Conservation (phyloP, 2,329 filamentous ascomycete genomes). For the Pyrenophora graminea region DNA sequence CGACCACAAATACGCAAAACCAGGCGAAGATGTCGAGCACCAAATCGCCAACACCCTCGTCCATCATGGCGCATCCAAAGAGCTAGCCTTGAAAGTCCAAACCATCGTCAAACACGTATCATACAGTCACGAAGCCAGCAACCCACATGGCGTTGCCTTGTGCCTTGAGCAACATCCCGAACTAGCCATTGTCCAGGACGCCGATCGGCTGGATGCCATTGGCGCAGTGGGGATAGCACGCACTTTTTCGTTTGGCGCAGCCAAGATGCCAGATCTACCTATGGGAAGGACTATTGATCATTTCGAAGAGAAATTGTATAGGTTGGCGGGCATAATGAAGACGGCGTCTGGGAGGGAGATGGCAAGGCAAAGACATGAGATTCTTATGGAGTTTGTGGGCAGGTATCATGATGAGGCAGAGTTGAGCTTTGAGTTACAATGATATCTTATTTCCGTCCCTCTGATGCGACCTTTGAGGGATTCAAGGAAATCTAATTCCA, state of each 20-base stretch:
- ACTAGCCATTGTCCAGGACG: constrained; percentile 85
- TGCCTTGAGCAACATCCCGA: constrained; percentile 72
- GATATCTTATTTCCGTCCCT: too few relatives aligned
- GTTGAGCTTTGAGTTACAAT: constrained; percentile 22
- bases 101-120: constrained; percentile 75
- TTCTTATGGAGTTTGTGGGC: constrained; percentile 21
- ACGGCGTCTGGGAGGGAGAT: constrained; percentile 31
- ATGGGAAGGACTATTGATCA: constrained; percentile 41
- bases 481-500: too few relatives aligned
- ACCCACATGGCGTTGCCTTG: constrained; percentile 63
- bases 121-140: constrained; percentile 72
- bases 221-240: constrained; percentile 84
- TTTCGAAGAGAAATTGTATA: constrained; percentile 44
- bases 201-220: constrained; percentile 88
- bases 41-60: constrained; percentile 61
- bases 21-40: constrained; percentile 60
- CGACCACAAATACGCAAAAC: constrained; percentile 74
- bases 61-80: constrained; percentile 59
- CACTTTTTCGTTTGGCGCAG: constrained; percentile 74
- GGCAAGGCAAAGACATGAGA: constrained; percentile 18
- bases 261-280: constrained; percentile 30
- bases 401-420: constrained; percentile 20
- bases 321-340: constrained; percentile 44
- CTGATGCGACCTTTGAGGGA: too few relatives aligned
- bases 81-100: constrained; percentile 70